A percentile compares a stretch with the other conserved stretches of the same genome.
Evolutionary conservation across 78 protist species (phyloP).

Genomic region (slime mould (Dictyostelium discoideum)): DNA sequence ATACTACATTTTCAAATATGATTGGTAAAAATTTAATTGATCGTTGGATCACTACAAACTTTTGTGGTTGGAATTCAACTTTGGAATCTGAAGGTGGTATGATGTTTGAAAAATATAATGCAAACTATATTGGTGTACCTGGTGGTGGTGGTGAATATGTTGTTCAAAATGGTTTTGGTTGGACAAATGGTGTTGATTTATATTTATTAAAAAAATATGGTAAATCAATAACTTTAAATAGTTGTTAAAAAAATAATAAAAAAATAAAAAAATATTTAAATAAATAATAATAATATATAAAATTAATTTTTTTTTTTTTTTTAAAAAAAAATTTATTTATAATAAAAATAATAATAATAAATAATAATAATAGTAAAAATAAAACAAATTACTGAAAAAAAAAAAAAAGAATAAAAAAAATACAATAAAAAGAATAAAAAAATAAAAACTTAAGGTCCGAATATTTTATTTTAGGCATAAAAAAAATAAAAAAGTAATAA

Average conservation of each 20-base stretch:
- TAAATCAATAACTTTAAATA: not conserved
- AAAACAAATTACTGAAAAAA: no score
- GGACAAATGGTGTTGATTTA: slow-evolving; percentile 85
- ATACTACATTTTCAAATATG: not conserved
- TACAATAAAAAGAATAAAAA: no score
- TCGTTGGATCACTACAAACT: slow-evolving; percentile 57
- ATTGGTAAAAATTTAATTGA: slow-evolving; percentile 3
- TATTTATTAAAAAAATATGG: slow-evolving; percentile 29
- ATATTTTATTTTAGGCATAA: no score
- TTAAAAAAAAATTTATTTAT: no score
- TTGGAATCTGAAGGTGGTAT: slow-evolving; percentile 44
- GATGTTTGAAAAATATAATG: slow-evolving; percentile 85
- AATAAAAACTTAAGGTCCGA: no score
- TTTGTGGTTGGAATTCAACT: slow-evolving; percentile 48
- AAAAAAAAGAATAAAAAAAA: no score
- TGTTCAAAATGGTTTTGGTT: slow-evolving; percentile 86
- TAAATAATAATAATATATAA: no score
- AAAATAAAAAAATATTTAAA: no score
- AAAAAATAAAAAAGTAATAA: no score
- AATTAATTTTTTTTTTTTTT: no score
- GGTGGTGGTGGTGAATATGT: slow-evolving; percentile 90
- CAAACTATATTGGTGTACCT: slow-evolving; percentile 43
- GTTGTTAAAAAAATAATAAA: not conserved
- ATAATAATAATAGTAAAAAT: no score
- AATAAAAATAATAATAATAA: no score